Evolutionary conservation across 495 filamentous ascomycete species (phyloP).

Genomic region (Annulohypoxylon stygium): DNA sequence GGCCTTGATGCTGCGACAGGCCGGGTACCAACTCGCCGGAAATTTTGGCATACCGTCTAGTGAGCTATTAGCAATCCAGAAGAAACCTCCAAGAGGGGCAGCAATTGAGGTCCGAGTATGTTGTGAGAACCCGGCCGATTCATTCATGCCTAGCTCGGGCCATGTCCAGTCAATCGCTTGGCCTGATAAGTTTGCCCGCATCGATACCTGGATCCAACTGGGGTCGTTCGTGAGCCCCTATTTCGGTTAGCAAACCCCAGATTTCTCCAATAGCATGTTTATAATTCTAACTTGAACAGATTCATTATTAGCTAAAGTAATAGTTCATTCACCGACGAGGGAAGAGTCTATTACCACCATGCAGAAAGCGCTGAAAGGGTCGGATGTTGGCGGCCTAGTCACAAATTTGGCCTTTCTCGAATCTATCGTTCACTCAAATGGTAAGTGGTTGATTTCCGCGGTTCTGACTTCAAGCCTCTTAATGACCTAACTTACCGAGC

Average conservation of each 20-base stretch:
- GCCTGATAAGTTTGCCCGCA: conserved; percentile 58
- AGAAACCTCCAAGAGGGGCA: conserved; percentile 24
- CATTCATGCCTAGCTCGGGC: conserved; percentile 70
- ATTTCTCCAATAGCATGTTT: not conserved
- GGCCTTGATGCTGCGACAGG: conserved; percentile 56
- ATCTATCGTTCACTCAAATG: conserved; percentile 57
- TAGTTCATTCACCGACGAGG: conserved; percentile 63
- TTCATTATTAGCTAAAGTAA: conserved; percentile 73
- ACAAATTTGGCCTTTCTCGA: conserved; percentile 70
- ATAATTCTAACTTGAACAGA: conserved; percentile 51
- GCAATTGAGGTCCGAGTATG: conserved; percentile 73
- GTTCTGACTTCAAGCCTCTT: not conserved
- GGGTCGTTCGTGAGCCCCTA: conserved; percentile 67
- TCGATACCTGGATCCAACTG: conserved; percentile 73
- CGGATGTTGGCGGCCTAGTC: conserved; percentile 66
- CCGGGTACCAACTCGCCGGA: conserved; percentile 37
- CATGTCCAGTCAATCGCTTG: conserved; percentile 68
- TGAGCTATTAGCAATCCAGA: conserved; percentile 28
- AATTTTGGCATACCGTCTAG: conserved; percentile 32
- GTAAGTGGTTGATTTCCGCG: conserved; percentile 6
- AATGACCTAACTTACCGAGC: not conserved
- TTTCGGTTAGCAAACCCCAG: conserved; percentile 58
- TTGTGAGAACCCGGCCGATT: conserved; percentile 69
- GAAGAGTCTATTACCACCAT: conserved; percentile 61
- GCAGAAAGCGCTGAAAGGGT: conserved; percentile 55